Evolutionary conservation across 208 protist genomes (phyloP).

Genomic region (Acanthamoeba quina): DNA sequence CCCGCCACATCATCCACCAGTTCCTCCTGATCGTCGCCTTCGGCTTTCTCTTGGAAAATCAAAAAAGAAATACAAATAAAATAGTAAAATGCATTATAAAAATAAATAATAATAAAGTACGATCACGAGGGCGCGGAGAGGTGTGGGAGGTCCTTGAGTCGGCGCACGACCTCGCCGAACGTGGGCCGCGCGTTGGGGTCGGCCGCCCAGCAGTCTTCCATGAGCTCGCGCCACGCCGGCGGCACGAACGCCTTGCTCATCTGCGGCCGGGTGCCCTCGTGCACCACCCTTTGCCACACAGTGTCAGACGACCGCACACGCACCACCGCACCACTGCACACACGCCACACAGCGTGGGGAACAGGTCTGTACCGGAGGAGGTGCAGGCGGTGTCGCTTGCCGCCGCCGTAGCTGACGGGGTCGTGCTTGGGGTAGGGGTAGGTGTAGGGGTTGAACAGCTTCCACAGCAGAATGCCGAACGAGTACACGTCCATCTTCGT

Average conservation of each 20-base stretch:
- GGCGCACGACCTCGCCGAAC: slow-evolving; percentile 42
- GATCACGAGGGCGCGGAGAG: not conserved
- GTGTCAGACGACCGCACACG: not conserved
- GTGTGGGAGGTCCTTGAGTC: slow-evolving; percentile 7
- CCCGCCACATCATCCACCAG: too few relatives aligned
- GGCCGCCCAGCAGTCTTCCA: slow-evolving; percentile 62
- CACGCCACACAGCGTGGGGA: not conserved
- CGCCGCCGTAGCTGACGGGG: slow-evolving; percentile 11
- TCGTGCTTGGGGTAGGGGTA: slow-evolving; percentile 54
- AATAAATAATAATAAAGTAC: not conserved
- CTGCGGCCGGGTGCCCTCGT: slow-evolving; percentile 6
- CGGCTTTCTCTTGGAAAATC: too few relatives aligned
- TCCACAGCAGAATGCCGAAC: slow-evolving; percentile 67
- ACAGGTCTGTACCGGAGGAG: not conserved
- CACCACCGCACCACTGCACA: not conserved
- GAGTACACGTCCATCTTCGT: slow-evolving; percentile 72
- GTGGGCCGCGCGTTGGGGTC: slow-evolving; percentile 20
- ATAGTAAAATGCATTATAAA: too few relatives aligned
- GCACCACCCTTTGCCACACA: not conserved
- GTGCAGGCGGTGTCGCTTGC: slow-evolving; percentile 31
- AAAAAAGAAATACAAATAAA: too few relatives aligned
- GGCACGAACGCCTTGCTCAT: not conserved
- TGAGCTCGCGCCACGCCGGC: slow-evolving; percentile 58
- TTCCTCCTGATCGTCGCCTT: too few relatives aligned
- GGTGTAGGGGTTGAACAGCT: slow-evolving; percentile 56